Base-by-base conservation (phyloP, 1,284 basidiomycete species). In the Amylostereum areolatum region DNA sequence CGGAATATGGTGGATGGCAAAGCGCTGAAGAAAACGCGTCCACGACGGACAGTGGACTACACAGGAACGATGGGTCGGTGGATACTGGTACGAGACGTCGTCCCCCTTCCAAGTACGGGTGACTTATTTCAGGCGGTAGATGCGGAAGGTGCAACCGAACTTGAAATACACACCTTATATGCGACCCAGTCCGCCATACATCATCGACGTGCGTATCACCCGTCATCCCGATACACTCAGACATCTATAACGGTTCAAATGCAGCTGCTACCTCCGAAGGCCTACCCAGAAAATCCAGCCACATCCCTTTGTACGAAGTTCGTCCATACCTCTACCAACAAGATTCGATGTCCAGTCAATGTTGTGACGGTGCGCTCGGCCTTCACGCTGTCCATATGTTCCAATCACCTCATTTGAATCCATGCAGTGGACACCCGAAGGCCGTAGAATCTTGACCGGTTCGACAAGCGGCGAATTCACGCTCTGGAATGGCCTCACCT, bases 391-490 rank as follows among this genome's bases (percentile, higher is more conserved):
- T 18, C 27, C 30, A 48, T 51, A 18, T 4, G 33, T 28, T 29
- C 27, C 7, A 5, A 24, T 18, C 24, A 28, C n/a, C 27, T 40
- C 6, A 50, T 34, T 3, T 45, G 44, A 52, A 33, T 47, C 43
- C 53, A 47, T 12, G 33, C 43, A 96, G 90, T 99, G 95, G 93
- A 97, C 94, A 30, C 96, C 96, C 0, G 96, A 98, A 68, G 92
- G 87, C 40, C 79, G 96, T 27, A 83, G 96, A 4, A 76, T 98
- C 29, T 71, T 99, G 41, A 99, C 97, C 0, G 96, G 96, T 27
- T 95, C 94, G 12, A 94, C 94, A 29, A 93, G 89, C 57, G 97
- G 97, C 48, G 96, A 99, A 68, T 98, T 99, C 68, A 98, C 96
- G 0, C 80, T 99, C 4, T 99, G 97, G 96, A 99, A 99, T 62